Percentiles rank a stretch among this genome's conserved stretches.
Evolutionary conservation across 2,329 filamentous ascomycete species (phyloP).

Genomic region (Colletotrichum nymphaeae): DNA sequence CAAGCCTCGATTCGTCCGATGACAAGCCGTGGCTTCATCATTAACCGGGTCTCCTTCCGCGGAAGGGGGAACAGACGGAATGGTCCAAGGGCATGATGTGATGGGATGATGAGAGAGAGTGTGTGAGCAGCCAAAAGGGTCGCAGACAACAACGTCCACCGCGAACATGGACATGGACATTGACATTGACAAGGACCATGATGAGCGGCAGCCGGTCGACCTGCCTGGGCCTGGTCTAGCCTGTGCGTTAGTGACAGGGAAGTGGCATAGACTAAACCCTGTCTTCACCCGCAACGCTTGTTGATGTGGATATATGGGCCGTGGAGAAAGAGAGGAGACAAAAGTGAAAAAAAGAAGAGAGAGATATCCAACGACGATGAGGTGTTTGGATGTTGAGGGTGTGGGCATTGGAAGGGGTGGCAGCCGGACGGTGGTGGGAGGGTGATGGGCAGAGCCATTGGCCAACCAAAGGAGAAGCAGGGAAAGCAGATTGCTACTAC

Average conservation of each 20-base stretch:
- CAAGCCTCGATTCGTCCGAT: slow-evolving; percentile 56
- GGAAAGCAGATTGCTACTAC: slow-evolving; percentile 40
- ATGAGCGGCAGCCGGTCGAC: slow-evolving; percentile 41
- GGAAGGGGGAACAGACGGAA: slow-evolving; percentile 39
- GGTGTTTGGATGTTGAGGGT: slow-evolving; percentile 24
- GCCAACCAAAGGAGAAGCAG: slow-evolving; percentile 40
- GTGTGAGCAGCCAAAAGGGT: slow-evolving; percentile 39
- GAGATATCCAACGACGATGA: slow-evolving; percentile 14
- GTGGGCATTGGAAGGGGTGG: slow-evolving; percentile 20
- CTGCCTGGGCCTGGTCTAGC: slow-evolving; percentile 34
- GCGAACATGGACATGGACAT: not conserved
- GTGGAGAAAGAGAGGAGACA: not conserved
- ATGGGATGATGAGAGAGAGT: slow-evolving; percentile 39
- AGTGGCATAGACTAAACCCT: slow-evolving; percentile 29
- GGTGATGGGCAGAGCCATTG: slow-evolving; percentile 45
- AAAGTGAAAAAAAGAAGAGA: not conserved
- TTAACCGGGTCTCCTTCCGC: slow-evolving; percentile 53
- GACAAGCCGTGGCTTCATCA: slow-evolving; percentile 38
- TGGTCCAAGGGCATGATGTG: slow-evolving; percentile 47
- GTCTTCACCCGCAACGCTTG: slow-evolving; percentile 27
- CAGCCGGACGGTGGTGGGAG: slow-evolving; percentile 6
- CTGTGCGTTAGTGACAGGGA: slow-evolving; percentile 33
- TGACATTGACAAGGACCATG: not conserved
- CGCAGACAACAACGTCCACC: slow-evolving; percentile 41
- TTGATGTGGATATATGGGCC: not conserved